Conservation (phyloP, 345 rosid genomes). For the Kernera saxatilis region DNA sequence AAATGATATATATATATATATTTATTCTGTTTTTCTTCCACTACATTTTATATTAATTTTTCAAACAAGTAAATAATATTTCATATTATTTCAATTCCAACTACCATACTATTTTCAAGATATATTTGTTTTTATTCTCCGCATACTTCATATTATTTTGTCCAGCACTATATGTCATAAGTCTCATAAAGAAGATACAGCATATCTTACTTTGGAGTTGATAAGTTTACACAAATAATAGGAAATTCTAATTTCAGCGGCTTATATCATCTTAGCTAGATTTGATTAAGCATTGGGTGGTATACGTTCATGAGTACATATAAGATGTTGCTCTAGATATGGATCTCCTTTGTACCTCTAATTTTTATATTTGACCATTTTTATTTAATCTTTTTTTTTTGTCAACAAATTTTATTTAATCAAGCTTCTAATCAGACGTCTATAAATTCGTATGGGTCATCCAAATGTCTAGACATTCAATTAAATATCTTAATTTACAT, state of each 20-base stretch:
- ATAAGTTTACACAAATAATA: conserved; percentile 12
- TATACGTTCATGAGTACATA: neutral
- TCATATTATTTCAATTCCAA: neutral
- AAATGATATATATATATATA: neutral
- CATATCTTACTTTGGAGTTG: conserved; percentile 6
- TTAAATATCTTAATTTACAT: neutral
- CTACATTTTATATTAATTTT: neutral
- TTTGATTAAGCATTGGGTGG: conserved; percentile 14
- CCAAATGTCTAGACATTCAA: neutral
- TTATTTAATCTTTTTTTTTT: too few relatives aligned
- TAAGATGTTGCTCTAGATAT: neutral
- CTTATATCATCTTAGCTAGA: neutral
- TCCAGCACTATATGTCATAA: neutral
- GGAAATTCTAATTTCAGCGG: conserved; percentile 20
- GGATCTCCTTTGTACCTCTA: neutral
- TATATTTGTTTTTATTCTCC: neutral
- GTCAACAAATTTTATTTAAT: neutral
- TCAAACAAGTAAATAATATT: neutral
- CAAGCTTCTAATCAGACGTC: neutral
- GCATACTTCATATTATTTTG: neutral
- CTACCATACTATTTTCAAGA: neutral
- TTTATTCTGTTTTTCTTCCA: neutral
- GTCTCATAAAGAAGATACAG: neutral
- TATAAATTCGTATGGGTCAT: neutral
- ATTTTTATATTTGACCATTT: too few relatives aligned